Evolutionary conservation across 2,329 filamentous ascomycete species (phyloP).

Genomic region (Stachybotrys chartarum): DNA sequence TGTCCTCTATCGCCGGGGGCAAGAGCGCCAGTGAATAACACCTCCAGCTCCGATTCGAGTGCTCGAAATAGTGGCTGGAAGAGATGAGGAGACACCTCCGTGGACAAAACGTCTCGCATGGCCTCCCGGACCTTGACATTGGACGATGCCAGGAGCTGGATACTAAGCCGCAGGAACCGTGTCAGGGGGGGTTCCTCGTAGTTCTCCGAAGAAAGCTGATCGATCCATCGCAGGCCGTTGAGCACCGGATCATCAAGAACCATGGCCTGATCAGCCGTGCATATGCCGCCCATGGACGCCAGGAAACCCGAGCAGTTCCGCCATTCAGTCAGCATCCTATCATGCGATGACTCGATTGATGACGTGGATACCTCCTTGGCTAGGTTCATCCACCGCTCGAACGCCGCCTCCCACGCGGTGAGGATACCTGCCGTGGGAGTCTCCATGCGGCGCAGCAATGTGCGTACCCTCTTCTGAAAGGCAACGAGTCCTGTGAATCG

Average conservation of each 20-base stretch:
- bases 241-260: constrained; percentile 51
- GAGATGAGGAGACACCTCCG: constrained; percentile 54
- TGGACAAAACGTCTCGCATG: constrained; percentile 58
- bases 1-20: constrained; percentile 43
- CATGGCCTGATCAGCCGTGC: constrained; percentile 51
- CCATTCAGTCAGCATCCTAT: constrained; percentile 55
- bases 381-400: constrained; percentile 57
- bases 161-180: constrained; percentile 54
- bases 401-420: constrained; percentile 59
- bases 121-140: constrained; percentile 60
- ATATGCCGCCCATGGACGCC: constrained; percentile 59
- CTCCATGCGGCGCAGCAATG: constrained; percentile 51
- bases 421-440: constrained; percentile 60
- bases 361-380: constrained; percentile 56
- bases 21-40: constrained; percentile 51
- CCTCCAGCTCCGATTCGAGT: constrained; percentile 57
- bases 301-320: constrained; percentile 63
- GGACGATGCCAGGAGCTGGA: constrained; percentile 57
- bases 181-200: constrained; percentile 54
- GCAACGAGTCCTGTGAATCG: constrained; percentile 62
- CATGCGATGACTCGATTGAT: constrained; percentile 43
- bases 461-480: constrained; percentile 59
- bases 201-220: constrained; percentile 49
- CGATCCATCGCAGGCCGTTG: constrained; percentile 57
- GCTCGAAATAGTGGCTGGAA: constrained; percentile 58